Evolutionary conservation across 768 basidiomycete species (phyloP), one percentile per base, ranked within the genome.

Genomic region (Trametes coccinea): DNA sequence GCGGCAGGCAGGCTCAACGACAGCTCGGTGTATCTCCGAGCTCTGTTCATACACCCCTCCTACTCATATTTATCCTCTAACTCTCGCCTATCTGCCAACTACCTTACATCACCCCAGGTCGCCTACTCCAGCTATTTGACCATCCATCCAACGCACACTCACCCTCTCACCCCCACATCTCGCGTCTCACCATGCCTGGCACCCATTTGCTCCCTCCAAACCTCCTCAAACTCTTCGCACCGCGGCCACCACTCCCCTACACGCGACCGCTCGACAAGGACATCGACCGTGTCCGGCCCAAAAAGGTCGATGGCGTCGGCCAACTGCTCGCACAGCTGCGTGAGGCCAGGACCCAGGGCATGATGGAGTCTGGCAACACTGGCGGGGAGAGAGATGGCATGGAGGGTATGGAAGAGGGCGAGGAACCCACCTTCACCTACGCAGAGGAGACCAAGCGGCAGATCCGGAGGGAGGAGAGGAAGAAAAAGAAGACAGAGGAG

Each of bases 121-220:
- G 34, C 34, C 34, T 37, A 37, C 34, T 37, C 11, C 6, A 37
- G 34, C 34, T 37, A 43, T n/a, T 43, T 43, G 5, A 43, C 41
- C 4, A 14, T 5, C 41, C 41, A 43, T 37, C 34, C 53, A 33
- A 30, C 9, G 5, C 57, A 30, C 27, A 43, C 49, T 63, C 59
- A 55, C 59, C 45, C 39, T 59, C 58, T 30, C 44, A 40, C 0
- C 60, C 4, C 60, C 6, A 22, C 53, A 33, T 30, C n/a, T 11
- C 49, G 33, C 59, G 46, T 39, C 30, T 16, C 65, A 65, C 41
- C 62, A 81, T 81, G 80, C 81, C 80, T 9, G 90, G 90, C 50
- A 94, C 93, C 3, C 92, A 95, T 77, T 81, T 95, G 27, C 84
- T 99, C 27, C 96, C 96, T 3, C 94, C 94, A 3, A 97, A 98